A percentile compares a stretch with the other conserved stretches of the same genome.
These are phyloP conservation scores for Fomitopsis betulina DNA, from an alignment of 1,284 basidiomycete species.

Conservation along the genomic window DNA sequence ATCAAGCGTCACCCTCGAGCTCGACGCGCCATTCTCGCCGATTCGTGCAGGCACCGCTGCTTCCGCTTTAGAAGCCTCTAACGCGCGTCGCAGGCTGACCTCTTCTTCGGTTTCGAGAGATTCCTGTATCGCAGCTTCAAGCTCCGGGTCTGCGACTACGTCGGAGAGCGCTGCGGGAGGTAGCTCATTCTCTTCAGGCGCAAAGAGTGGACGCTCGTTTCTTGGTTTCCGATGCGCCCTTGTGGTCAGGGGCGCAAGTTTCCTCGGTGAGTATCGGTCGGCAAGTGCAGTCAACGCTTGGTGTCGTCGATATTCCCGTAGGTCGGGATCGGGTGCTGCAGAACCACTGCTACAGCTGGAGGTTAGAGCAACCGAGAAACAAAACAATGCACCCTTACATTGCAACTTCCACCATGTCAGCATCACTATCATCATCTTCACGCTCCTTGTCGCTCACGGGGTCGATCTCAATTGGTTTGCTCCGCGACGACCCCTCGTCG, in stretches of 20 bases:
- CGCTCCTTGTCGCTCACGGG: conserved; percentile 35
- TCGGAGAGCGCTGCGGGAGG: conserved; percentile 3
- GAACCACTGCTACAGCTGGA: conserved; percentile 2
- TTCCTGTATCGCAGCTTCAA: conserved; percentile 56
- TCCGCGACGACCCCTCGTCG: conserved; percentile 64
- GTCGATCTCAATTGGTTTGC: conserved; percentile 87
- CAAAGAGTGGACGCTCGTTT: conserved; percentile 48
- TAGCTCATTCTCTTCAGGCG: conserved; percentile 46
- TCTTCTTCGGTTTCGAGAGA: conserved; percentile 42
- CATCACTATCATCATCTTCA: conserved; percentile 43
- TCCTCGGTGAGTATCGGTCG: conserved; percentile 47
- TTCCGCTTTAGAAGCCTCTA: conserved; percentile 24
- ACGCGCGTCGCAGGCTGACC: conserved; percentile 24
- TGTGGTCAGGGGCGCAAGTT: conserved; percentile 28
- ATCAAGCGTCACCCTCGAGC: conserved; percentile 1
- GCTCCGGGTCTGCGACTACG: conserved; percentile 32
- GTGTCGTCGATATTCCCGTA: conserved; percentile 61
- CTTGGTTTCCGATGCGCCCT: conserved; percentile 26
- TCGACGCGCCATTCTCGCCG: conserved; percentile 1
- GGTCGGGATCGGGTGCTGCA: conserved; percentile 51
- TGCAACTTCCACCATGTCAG: conserved; percentile 73
- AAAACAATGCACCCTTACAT: conserved; percentile 44
- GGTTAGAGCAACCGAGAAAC: conserved; percentile 15
- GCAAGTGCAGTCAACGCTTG: conserved; percentile 66
- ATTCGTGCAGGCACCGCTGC: neutral